Evolutionary conservation across 768 basidiomycete genomes (phyloP).

Genomic region (Imleria badia): DNA sequence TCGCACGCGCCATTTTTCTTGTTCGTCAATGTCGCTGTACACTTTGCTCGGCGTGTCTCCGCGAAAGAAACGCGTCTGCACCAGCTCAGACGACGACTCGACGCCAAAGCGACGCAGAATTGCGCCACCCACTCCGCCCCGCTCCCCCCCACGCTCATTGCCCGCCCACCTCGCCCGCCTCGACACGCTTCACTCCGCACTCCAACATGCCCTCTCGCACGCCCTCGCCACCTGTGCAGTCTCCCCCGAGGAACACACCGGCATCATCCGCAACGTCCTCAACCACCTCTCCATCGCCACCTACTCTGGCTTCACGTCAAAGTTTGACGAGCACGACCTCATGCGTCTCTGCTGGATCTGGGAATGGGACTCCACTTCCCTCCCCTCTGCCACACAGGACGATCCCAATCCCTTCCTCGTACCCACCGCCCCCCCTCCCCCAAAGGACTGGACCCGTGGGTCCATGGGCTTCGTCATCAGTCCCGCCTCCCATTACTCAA

Average conservation of each 20-base stretch:
- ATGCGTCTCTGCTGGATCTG: constrained; percentile 82
- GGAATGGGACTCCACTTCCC: constrained; percentile 73
- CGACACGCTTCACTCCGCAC: constrained; percentile 58
- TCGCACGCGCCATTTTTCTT: not conserved
- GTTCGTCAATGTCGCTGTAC: constrained; percentile 13
- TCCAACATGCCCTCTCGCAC: constrained; percentile 83
- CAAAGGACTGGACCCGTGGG: constrained; percentile 75
- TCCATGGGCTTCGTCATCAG: constrained; percentile 78
- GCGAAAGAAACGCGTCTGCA: constrained; percentile 61
- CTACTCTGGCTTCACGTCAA: constrained; percentile 63
- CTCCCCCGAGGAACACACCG: constrained; percentile 74
- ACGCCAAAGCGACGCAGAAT: constrained; percentile 69
- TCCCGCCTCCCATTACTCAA: constrained; percentile 72
- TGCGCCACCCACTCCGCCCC: constrained; percentile 60
- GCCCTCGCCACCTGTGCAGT: constrained; percentile 81
- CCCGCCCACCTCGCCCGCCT: constrained; percentile 64
- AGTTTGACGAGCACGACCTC: constrained; percentile 68
- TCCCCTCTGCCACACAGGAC: constrained; percentile 39
- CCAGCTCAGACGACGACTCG: constrained; percentile 50
- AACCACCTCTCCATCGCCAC: constrained; percentile 72
- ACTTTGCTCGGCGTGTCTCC: constrained; percentile 60
- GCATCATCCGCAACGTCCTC: constrained; percentile 73
- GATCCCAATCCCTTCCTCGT: constrained; percentile 75
- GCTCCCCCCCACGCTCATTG: constrained; percentile 42
- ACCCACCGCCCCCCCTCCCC: constrained; percentile 36